A percentile compares a stretch with the other conserved stretches of the same genome.
These are phyloP conservation scores for Tolypocladium cylindrosporum DNA, from an alignment of 2,329 filamentous ascomycete genomes.

Conservation along the genomic window DNA sequence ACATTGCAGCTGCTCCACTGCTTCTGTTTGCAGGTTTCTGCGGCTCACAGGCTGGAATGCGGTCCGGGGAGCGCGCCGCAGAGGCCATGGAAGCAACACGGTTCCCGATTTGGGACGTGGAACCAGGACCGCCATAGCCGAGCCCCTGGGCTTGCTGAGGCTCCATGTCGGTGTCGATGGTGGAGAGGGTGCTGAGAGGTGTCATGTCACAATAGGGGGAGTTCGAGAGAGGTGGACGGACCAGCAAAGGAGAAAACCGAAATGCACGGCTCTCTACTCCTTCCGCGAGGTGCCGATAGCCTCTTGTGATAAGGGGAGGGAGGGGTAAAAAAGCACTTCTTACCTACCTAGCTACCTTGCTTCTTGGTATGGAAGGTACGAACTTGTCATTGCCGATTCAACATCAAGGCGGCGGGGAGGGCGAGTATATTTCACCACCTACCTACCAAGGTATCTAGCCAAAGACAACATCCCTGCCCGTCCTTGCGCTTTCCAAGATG, in stretches of 20 bases:
- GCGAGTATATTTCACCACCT: background rate
- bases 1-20: background rate
- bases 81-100: background rate
- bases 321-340: background rate
- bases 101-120: background rate
- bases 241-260: background rate
- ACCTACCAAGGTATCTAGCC: constrained; percentile 6
- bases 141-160: background rate
- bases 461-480: constrained; percentile 32
- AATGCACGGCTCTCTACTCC: background rate
- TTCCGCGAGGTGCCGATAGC: background rate
- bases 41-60: background rate
- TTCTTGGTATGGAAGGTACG: background rate
- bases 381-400: background rate
- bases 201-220: background rate
- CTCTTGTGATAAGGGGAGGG: background rate
- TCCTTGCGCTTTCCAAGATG: constrained; percentile 37
- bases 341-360: background rate
- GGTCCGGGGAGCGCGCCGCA: background rate
- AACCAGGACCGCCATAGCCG: background rate
- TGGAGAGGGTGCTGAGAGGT: background rate
- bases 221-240: background rate
- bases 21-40: background rate
- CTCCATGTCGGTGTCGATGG: background rate
- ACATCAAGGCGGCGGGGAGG: background rate